A percentile compares a stretch with the other conserved stretches of the same genome.
These are phyloP conservation scores for Fusarium annulatum DNA, from an alignment of 2,329 filamentous ascomycete genomes.

Conservation along the genomic window DNA sequence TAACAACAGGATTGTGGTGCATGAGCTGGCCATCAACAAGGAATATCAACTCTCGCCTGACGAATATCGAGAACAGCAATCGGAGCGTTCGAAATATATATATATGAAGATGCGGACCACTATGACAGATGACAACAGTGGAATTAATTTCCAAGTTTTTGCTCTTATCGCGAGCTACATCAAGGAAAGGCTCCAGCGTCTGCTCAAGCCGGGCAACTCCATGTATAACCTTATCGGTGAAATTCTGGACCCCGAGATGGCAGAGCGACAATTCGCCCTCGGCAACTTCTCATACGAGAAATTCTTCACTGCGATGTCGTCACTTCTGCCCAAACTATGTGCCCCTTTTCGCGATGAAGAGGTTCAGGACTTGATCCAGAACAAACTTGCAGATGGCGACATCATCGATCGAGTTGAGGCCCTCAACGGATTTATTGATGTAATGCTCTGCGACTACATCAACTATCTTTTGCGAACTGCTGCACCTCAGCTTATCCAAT, in stretches of 20 bases:
- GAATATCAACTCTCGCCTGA: conserved; percentile 77
- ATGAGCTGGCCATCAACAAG: conserved; percentile 83
- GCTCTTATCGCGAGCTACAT: conserved; percentile 77
- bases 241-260: conserved; percentile 77
- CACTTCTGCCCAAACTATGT: conserved; percentile 81
- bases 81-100: conserved; percentile 59
- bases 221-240: conserved; percentile 82
- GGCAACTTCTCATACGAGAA: conserved; percentile 84
- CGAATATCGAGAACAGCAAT: conserved; percentile 68
- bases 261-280: conserved; percentile 73
- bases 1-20: conserved; percentile 78
- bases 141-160: conserved; percentile 74
- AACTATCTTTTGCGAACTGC: conserved; percentile 82
- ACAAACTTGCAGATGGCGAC: conserved; percentile 68
- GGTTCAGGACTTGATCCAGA: conserved; percentile 74
- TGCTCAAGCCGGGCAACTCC: conserved; percentile 76
- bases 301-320: conserved; percentile 81
- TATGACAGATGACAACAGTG: conserved; percentile 73
- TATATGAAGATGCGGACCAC: conserved; percentile 70
- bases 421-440: conserved; percentile 78
- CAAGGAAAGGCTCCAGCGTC: conserved; percentile 75
- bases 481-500: conserved; percentile 76
- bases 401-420: conserved; percentile 82
- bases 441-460: conserved; percentile 83
- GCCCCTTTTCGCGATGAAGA: conserved; percentile 83